phyloP scores from a whole-genome alignment of 805 yeast species.

The Ogataea nonfermentans region DNA sequence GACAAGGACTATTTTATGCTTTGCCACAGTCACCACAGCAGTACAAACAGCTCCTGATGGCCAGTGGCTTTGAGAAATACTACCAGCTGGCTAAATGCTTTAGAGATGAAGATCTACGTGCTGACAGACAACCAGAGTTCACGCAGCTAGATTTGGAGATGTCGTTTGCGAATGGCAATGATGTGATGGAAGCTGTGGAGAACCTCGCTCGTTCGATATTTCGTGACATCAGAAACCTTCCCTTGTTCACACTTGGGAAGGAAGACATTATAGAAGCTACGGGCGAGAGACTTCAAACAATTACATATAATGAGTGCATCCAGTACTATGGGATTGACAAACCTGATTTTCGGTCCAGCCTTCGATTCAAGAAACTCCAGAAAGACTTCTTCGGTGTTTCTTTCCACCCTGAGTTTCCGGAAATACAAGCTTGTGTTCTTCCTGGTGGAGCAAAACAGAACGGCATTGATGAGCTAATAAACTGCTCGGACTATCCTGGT shows the following conservation, averaged over 20 bases:
- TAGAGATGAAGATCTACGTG: conserved; percentile 91
- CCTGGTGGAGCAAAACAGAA: conserved; percentile 41
- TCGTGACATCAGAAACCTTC: conserved; percentile 41
- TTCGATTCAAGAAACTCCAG: conserved; percentile 48
- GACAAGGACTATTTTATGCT: conserved; percentile 66
- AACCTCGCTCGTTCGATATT: conserved; percentile 54
- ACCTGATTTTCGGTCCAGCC: conserved; percentile 76
- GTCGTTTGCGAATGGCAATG: conserved; percentile 70
- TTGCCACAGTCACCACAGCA: conserved; percentile 98
- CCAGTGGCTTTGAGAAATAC: conserved; percentile 83
- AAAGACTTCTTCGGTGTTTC: conserved; percentile 37
- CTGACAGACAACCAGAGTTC: conserved; percentile 96
- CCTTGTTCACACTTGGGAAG: conserved; percentile 22
- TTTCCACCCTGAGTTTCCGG: conserved; percentile 51
- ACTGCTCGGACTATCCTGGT: conserved; percentile 44
- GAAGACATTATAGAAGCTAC: neutral
- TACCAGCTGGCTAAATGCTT: conserved; percentile 93
- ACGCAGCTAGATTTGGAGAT: conserved; percentile 96
- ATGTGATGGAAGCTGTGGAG: conserved; percentile 67
- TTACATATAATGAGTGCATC: conserved; percentile 71
- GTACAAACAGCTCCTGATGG: conserved; percentile 91
- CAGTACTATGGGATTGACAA: conserved; percentile 84
- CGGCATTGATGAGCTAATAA: conserved; percentile 39
- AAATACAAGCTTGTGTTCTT: conserved; percentile 72
- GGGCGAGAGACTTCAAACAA: conserved; percentile 28